Base-by-base conservation (phyloP, 1,284 basidiomycete genomes). In the Peniophora sp. region DNA sequence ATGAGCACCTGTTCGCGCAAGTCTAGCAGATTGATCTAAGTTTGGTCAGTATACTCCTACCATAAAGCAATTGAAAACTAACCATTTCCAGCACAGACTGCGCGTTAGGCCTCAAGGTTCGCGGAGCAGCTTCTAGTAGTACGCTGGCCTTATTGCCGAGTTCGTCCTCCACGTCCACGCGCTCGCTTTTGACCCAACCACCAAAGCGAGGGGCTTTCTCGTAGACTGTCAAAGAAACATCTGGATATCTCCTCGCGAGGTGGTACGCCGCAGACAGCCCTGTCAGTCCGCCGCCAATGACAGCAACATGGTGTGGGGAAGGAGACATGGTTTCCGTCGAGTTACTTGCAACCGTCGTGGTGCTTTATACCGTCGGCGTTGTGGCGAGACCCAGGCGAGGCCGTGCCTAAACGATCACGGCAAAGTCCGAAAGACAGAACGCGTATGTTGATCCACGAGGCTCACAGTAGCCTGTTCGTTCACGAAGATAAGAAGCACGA, bases 181-280 rank as follows among this genome's bases (percentile, higher is more conserved):
- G 74, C 53, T 85, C 72, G 56, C 84, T 83, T 52, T 70, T 70
- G 0, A 93, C 79, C 92, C 92, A 97, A 27, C 95, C 95, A 10
- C 95, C 95, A 2, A 88, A 67, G 2, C 81, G 70, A 0, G 69
- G 48, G 2, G 77, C 68, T 56, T 74, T 78, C 59, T 97, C 93
- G 19, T 94, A 57, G 2, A 97, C 59, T 1, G 83, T 77, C 50
- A 97, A 79, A 20, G 64, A 67, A 0, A 77, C 65, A 1, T 68
- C 63, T 0, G 83, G 82, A 53, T 89, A 84, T 6, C 77, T 72
- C 49, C 84, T 72, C 3, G 86, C 73, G 17, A 93, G 79, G 60
- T 91, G 79, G 61, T 85, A 90, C 1, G 92, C 88, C 14, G 89
- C 78, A 0, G 90, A 84, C 14, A 95, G 77, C 6, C 92, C 92